phyloP scores from a whole-genome alignment of 305 asterid species.

The Fraxinus albicans region DNA sequence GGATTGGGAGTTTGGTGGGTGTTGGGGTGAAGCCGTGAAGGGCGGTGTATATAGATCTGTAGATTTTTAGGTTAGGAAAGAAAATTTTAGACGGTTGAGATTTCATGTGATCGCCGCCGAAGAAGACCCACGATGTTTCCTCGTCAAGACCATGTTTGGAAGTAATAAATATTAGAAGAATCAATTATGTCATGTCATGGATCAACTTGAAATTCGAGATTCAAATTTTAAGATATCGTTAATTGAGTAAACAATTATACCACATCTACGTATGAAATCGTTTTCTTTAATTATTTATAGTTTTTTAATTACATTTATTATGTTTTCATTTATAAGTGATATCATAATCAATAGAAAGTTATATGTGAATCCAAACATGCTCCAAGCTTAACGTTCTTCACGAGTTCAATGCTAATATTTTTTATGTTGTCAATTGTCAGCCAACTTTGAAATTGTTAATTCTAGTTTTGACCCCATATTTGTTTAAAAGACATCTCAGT shows the following conservation, averaged over 20 bases:
- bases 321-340: background rate
- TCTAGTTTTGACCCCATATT: background rate
- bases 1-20: background rate
- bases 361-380: background rate
- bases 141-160: background rate
- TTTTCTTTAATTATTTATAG: too few relatives aligned
- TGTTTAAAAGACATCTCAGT: background rate
- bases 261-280: background rate
- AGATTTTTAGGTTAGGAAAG: slow-evolving; percentile 27
- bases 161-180: background rate
- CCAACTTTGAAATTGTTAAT: background rate
- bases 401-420: background rate
- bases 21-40: background rate
- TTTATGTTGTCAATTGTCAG: background rate
- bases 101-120: slow-evolving; percentile 31
- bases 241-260: background rate
- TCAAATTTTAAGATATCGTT: background rate
- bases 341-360: background rate
- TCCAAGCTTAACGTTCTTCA: background rate
- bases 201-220: background rate
- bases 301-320: too few relatives aligned
- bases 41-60: slow-evolving; percentile 12
- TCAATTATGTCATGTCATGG: background rate
- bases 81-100: slow-evolving; percentile 42
- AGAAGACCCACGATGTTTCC: slow-evolving; percentile 4